phyloP scores from a whole-genome alignment of 306 rosid species.

The Rubus parviflorus region DNA sequence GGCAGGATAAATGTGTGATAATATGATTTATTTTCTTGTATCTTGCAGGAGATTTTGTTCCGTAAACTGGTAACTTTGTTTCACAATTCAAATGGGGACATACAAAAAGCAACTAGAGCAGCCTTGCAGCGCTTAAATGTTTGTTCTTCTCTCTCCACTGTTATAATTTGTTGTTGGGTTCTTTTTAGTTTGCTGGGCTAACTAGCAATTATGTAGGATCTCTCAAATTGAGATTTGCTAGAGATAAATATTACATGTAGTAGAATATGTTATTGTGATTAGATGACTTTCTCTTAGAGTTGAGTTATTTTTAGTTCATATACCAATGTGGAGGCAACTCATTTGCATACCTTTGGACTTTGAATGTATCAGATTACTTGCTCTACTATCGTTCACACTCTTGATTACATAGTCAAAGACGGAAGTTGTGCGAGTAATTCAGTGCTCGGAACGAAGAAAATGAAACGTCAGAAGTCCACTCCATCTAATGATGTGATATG shows the following conservation, averaged over 20 bases:
- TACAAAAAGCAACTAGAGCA: constrained; percentile 68
- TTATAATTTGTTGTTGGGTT: constrained; percentile 15
- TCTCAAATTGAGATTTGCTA: neutral
- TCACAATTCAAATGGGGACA: constrained; percentile 52
- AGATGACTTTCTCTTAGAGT: neutral
- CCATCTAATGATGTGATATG: constrained; percentile 30
- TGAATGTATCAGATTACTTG: constrained; percentile 58
- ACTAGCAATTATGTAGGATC: constrained; percentile 5
- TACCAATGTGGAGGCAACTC: constrained; percentile 25
- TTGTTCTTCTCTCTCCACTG: constrained; percentile 32
- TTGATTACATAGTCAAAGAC: constrained; percentile 46
- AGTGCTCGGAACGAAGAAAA: constrained; percentile 47
- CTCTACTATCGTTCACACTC: constrained; percentile 48
- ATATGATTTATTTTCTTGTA: constrained; percentile 22
- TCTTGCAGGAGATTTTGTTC: constrained; percentile 63
- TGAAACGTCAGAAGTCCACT: constrained; percentile 47
- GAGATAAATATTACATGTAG: neutral
- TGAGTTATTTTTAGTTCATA: neutral
- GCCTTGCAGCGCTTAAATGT: constrained; percentile 65
- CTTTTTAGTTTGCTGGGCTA: neutral
- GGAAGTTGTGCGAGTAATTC: constrained; percentile 32
- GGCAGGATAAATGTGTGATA: neutral
- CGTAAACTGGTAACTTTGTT: constrained; percentile 58
- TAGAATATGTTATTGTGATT: neutral
- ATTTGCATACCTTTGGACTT: constrained; percentile 13